Evolutionary conservation across 2,329 filamentous ascomycete genomes (phyloP), one percentile per base, ranked within the genome.

Genomic region (Sporothrix sp.): DNA sequence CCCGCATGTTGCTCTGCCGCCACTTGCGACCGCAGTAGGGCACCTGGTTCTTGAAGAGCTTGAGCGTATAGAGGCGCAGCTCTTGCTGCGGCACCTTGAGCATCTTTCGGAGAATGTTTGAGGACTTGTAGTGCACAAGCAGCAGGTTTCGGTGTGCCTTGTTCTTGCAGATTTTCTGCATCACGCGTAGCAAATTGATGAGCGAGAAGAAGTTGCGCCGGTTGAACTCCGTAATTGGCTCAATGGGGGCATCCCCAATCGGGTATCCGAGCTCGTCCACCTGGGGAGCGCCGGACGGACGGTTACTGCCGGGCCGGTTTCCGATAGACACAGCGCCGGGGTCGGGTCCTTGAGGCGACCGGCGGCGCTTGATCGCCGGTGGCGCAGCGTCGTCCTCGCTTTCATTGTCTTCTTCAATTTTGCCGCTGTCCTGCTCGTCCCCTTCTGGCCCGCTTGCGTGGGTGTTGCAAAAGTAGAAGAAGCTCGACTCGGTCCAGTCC

Each of bases 1-100:
- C 90, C 50, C 91, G 86, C 93, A 98, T 98, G 67, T 98, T 97
- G 59, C 82, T 83, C 70, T 97, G 93, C 13, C 93, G 83, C 93
- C 93, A 98, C 70, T 98, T 98, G 38, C 93, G 84, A 20, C 93
- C 91, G 66, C 91, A 97, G 72, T 95, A 98, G 1, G 93, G 93
- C 4, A 98, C 93, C 67, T 98, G 93, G 54, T 89, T 93, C 68
- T 98, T 98, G 81, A 97, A 97, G 0, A 98, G 77, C 68, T 98
- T 98, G 59, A 98, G 79, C 0, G 93, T 95, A 71, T 97, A 97
- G 38, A 95, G 81, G 6, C 93, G 82, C 36, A 98, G 75, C 61
- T 88, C 79, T 2, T 83, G 84, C 61, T 98, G 88, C 0, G 91
- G 91, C 20, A 96, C 85, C 59, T 93, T 91, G 14, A 98, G 79